A percentile compares a stretch with the other conserved stretches of the same genome.
phyloP scores from a whole-genome alignment of 2,329 filamentous ascomycete species.

The Colletotrichum sp. region DNA sequence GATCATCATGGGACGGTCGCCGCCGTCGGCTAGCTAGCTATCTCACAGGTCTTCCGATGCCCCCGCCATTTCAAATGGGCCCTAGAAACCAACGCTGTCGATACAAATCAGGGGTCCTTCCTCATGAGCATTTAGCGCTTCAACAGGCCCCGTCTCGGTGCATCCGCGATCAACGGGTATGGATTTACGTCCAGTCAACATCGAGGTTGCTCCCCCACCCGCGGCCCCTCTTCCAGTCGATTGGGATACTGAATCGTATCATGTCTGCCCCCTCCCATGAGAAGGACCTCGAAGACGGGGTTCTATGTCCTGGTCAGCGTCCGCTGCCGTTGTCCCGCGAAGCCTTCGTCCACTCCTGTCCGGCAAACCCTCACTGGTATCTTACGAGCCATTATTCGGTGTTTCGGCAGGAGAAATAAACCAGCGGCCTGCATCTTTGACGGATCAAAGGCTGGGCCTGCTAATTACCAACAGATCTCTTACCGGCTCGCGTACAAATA shows the following conservation, averaged over 20 bases:
- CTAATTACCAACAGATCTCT: background rate
- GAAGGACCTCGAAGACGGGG: background rate
- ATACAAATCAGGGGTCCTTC: conserved; percentile 19
- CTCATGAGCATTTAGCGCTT: conserved; percentile 14
- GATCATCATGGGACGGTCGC: background rate
- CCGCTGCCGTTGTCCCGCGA: background rate
- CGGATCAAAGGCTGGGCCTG: background rate
- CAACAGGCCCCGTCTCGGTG: conserved; percentile 16
- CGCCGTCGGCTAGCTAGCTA: background rate
- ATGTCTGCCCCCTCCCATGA: background rate
- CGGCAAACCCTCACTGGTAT: background rate
- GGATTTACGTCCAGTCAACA: background rate
- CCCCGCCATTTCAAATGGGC: background rate
- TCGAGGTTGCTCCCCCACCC: background rate
- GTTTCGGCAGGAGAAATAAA: background rate
- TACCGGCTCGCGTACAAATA: background rate
- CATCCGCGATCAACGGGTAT: conserved; percentile 19
- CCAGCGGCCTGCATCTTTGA: background rate
- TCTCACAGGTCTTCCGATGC: background rate
- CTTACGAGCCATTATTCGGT: background rate
- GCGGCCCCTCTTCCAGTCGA: conserved; percentile 9
- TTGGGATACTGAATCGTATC: conserved; percentile 22
- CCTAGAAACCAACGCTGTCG: conserved; percentile 1
- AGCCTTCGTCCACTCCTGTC: background rate
- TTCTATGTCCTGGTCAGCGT: background rate